These are phyloP conservation scores for Furcasterigmium furcatum DNA, from an alignment of 2,329 filamentous ascomycete genomes.

Conservation along the genomic window DNA sequence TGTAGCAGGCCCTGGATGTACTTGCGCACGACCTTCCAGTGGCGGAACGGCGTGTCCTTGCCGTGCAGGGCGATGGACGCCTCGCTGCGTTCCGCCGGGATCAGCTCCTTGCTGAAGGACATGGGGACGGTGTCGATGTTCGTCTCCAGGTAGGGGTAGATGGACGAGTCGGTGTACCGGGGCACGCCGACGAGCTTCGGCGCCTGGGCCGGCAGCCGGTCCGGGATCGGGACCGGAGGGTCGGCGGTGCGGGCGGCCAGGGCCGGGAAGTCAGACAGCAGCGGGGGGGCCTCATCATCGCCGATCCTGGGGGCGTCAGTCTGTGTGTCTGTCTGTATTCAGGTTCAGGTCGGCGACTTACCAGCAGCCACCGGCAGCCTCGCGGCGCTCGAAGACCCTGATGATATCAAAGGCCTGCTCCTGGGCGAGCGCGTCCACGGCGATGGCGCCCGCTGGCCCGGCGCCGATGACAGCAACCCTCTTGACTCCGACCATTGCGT, in stretches of 20 bases:
- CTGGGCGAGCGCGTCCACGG: slow-evolving; percentile 56
- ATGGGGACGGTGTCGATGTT: slow-evolving; percentile 59
- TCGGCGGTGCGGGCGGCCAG: slow-evolving; percentile 49
- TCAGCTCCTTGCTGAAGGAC: slow-evolving; percentile 56
- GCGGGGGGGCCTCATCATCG: slow-evolving; percentile 30
- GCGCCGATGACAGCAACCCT: slow-evolving; percentile 58
- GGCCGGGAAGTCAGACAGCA: slow-evolving; percentile 38
- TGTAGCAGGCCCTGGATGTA: slow-evolving; percentile 52
- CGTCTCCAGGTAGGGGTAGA: slow-evolving; percentile 63
- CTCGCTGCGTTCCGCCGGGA: slow-evolving; percentile 33
- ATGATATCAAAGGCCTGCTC: slow-evolving; percentile 57
- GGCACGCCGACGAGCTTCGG: slow-evolving; percentile 37
- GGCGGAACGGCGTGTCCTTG: slow-evolving; percentile 56
- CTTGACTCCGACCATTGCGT: slow-evolving; percentile 16
- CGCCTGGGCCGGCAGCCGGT: slow-evolving; percentile 40
- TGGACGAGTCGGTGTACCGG: slow-evolving; percentile 53
- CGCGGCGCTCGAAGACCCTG: slow-evolving; percentile 59
- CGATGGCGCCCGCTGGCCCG: slow-evolving; percentile 57
- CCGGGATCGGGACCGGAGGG: slow-evolving; percentile 41
- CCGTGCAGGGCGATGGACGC: slow-evolving; percentile 41
- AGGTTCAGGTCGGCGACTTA: slow-evolving; percentile 23
- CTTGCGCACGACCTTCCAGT: slow-evolving; percentile 52
- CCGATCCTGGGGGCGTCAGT: slow-evolving; percentile 33
- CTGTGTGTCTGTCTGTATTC: background rate
- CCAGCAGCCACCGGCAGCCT: slow-evolving; percentile 60